These are phyloP conservation scores for Stephania cephalantha DNA, from an alignment of 164 flowering plant species.

Conservation along the genomic window DNA sequence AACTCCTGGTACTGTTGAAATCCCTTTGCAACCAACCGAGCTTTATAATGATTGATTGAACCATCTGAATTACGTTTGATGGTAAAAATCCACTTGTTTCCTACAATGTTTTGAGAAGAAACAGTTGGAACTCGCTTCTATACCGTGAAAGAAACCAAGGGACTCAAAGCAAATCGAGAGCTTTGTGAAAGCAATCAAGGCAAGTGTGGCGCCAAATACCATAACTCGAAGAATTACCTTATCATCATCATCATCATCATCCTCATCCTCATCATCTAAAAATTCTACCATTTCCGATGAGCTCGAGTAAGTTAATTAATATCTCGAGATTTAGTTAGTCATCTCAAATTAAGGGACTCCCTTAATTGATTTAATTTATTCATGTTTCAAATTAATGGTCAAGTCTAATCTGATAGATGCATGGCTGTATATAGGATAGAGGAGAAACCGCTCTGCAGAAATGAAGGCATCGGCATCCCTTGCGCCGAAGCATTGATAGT, in stretches of 20 bases:
- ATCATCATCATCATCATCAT: neutral
- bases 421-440: constrained; percentile 42
- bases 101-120: too few relatives aligned
- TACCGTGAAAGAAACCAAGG: constrained; percentile 23
- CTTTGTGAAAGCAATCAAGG: constrained; percentile 29
- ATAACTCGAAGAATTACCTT: constrained; percentile 19
- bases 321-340: neutral
- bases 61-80: too few relatives aligned
- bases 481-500: constrained; percentile 6
- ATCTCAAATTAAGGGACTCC: neutral
- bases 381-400: neutral
- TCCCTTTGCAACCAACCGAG: too few relatives aligned
- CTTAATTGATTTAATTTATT: neutral
- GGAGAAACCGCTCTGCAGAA: constrained; percentile 45
- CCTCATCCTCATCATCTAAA: neutral
- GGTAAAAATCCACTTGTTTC: too few relatives aligned
- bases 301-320: constrained; percentile 53
- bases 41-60: too few relatives aligned
- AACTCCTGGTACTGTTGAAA: too few relatives aligned
- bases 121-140: constrained; percentile 40
- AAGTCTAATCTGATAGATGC: neutral
- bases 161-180: constrained; percentile 13
- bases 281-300: constrained; percentile 26
- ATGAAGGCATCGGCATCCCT: constrained; percentile 1
- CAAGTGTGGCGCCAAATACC: constrained; percentile 24